A percentile compares a stretch with the other conserved stretches of the same genome.
These are phyloP conservation scores for Neoscytalidium dimidiatum DNA, from an alignment of 2,329 filamentous ascomycete species.

Conservation along the genomic window DNA sequence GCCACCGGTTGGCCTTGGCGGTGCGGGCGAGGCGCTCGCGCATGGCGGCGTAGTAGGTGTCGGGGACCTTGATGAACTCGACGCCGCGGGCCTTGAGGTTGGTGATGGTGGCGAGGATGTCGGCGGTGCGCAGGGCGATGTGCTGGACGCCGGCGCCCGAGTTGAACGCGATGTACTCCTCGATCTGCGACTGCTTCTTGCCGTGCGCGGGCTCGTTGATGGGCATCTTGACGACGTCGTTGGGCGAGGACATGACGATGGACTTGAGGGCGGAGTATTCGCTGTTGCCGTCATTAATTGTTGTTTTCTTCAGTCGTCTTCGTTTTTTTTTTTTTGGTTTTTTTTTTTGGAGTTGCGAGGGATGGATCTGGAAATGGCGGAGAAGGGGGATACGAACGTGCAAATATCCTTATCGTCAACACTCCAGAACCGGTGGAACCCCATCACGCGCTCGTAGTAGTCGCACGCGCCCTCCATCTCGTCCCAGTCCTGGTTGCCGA, in stretches of 20 bases:
- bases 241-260: slow-evolving; percentile 84
- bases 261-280: slow-evolving; percentile 87
- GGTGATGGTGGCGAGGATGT: slow-evolving; percentile 77
- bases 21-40: slow-evolving; percentile 58
- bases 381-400: slow-evolving; percentile 49
- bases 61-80: slow-evolving; percentile 87
- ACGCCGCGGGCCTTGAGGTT: slow-evolving; percentile 83
- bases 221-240: slow-evolving; percentile 93
- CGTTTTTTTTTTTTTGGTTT: no score
- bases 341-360: no score
- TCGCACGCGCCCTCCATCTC: slow-evolving; percentile 71
- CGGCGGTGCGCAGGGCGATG: slow-evolving; percentile 78
- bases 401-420: slow-evolving; percentile 92
- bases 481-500: slow-evolving; percentile 95
- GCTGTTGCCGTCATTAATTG: slow-evolving; percentile 8
- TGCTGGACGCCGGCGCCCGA: slow-evolving; percentile 89
- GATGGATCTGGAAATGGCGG: not conserved
- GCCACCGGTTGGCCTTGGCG: slow-evolving; percentile 56
- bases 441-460: slow-evolving; percentile 83
- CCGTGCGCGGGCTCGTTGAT: slow-evolving; percentile 94
- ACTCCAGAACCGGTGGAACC: slow-evolving; percentile 96
- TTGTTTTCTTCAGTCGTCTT: no score
- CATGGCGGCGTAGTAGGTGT: slow-evolving; percentile 84
- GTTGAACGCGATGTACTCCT: slow-evolving; percentile 86
- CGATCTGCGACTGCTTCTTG: slow-evolving; percentile 91